These are phyloP conservation scores for Ormosia emarginata DNA, from an alignment of 306 rosid genomes.

Conservation along the genomic window DNA sequence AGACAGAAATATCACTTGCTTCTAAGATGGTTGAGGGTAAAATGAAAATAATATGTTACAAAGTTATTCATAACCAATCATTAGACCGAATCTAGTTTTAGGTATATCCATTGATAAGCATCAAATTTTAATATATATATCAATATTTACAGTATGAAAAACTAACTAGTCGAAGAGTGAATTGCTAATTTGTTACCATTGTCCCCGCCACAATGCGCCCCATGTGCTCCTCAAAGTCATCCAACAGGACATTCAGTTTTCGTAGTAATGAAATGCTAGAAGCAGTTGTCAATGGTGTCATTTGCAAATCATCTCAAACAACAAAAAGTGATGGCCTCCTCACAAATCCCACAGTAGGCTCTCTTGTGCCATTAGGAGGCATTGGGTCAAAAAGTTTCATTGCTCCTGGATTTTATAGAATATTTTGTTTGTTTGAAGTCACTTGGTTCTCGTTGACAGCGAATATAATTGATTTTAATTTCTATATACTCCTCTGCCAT, in stretches of 20 bases:
- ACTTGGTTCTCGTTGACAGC: background rate
- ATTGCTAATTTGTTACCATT: background rate
- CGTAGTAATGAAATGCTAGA: slow-evolving; percentile 31
- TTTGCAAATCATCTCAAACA: slow-evolving; percentile 34
- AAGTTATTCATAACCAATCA: no score
- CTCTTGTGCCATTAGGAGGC: slow-evolving; percentile 5
- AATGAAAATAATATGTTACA: no score
- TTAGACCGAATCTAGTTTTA: no score
- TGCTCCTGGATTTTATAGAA: background rate
- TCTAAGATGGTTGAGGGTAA: no score
- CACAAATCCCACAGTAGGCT: slow-evolving; percentile 21
- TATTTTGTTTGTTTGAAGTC: background rate
- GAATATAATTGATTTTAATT: no score
- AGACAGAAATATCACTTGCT: no score
- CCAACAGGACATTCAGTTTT: slow-evolving; percentile 24
- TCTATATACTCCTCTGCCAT: background rate
- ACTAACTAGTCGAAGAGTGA: background rate
- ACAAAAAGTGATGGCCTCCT: slow-evolving; percentile 30
- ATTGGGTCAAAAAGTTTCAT: slow-evolving; percentile 31
- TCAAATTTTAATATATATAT: no score
- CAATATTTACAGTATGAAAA: no score
- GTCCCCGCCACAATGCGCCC: background rate
- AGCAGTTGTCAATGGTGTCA: slow-evolving; percentile 10
- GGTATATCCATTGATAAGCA: no score
- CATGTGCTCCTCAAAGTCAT: slow-evolving; percentile 35